Conservation (phyloP, 495 filamentous ascomycete species). For the Amniculicola lignicola region DNA sequence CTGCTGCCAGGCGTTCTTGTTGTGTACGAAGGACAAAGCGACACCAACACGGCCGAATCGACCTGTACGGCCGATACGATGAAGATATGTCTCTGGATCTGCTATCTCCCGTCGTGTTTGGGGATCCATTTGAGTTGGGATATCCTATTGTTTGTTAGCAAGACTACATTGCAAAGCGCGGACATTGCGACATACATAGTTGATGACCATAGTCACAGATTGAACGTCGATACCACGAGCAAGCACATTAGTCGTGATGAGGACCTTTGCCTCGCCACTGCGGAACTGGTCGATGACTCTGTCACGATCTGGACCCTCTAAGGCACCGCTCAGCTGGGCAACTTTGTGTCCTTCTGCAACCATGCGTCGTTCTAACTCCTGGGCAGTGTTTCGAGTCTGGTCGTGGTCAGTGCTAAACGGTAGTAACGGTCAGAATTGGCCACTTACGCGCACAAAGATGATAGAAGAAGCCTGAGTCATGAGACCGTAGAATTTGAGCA, state of each 20-base stretch:
- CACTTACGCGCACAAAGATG: conserved; percentile 85
- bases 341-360: conserved; percentile 84
- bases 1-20: conserved; percentile 69
- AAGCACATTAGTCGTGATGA: conserved; percentile 97
- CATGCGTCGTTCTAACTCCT: conserved; percentile 81
- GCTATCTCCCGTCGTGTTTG: conserved; percentile 49
- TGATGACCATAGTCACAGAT: conserved; percentile 95
- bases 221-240: conserved; percentile 96
- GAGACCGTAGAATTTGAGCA: conserved; percentile 88
- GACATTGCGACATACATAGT: conserved; percentile 64
- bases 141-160: conserved; percentile 47
- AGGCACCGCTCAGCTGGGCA: conserved; percentile 77
- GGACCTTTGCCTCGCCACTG: conserved; percentile 81
- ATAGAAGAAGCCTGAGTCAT: conserved; percentile 96
- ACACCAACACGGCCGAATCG: conserved; percentile 98
- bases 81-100: conserved; percentile 92
- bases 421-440: neutral
- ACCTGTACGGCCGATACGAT: conserved; percentile 95
- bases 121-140: conserved; percentile 54
- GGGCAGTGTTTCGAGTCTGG: conserved; percentile 64
- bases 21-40: conserved; percentile 84
- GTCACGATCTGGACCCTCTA: conserved; percentile 81
- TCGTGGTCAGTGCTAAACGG: neutral
- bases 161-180: neutral
- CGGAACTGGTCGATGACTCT: conserved; percentile 84